These are phyloP conservation scores for Penicillium sp. DNA, from an alignment of 2,329 filamentous ascomycete species.

Conservation along the genomic window DNA sequence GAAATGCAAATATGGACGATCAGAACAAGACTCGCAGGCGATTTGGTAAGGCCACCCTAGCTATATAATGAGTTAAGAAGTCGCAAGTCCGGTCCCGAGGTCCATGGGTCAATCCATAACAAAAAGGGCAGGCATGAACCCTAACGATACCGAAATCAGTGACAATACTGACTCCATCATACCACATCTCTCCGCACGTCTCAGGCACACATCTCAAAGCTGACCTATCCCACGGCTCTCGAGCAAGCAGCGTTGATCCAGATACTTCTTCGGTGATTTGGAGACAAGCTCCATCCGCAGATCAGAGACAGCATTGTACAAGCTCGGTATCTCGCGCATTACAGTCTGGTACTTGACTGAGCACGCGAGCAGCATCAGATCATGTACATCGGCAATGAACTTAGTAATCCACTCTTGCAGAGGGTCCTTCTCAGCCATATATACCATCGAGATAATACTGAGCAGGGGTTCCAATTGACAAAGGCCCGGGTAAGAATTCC, in stretches of 20 bases:
- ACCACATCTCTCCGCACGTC: not conserved
- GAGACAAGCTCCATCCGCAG: not conserved
- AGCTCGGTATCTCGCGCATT: not conserved
- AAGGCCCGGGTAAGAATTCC: constrained; percentile 21
- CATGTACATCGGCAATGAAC: constrained; percentile 15
- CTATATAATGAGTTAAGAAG: not conserved
- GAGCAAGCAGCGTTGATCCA: not conserved
- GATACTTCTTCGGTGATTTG: not conserved
- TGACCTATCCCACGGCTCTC: not conserved
- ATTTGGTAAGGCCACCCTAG: too few species aligned
- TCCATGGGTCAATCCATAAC: not conserved
- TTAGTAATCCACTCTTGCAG: constrained; percentile 17
- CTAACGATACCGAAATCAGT: too few species aligned
- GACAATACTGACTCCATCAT: not conserved
- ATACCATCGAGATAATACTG: not conserved
- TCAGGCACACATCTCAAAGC: not conserved
- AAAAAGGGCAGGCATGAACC: not conserved
- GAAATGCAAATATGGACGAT: not conserved
- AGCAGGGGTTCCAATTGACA: constrained; percentile 13
- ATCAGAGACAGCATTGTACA: constrained; percentile 7
- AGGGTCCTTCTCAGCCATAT: not conserved
- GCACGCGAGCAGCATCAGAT: constrained; percentile 10
- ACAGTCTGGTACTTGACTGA: constrained; percentile 5
- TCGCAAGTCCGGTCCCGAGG: not conserved
- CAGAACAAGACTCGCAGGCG: not conserved